phyloP scores from a whole-genome alignment of 2,329 filamentous ascomycete species.

The Cytospora schulzeri region DNA sequence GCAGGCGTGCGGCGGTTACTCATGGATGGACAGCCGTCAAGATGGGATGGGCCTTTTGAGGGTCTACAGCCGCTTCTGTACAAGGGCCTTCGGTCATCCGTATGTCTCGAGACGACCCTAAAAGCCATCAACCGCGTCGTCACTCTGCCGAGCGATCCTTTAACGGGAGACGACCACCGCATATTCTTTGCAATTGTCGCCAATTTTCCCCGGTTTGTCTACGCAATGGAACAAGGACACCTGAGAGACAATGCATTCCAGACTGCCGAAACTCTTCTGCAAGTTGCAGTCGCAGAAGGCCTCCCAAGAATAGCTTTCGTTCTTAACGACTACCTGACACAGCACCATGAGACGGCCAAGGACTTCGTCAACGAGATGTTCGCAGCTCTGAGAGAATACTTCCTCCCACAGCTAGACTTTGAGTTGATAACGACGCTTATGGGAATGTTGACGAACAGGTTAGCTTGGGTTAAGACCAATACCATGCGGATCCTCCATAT shows the following conservation, averaged over 20 bases:
- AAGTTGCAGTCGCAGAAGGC: conserved; percentile 73
- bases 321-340: conserved; percentile 69
- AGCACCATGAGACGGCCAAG: conserved; percentile 65
- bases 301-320: conserved; percentile 68
- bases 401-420: conserved; percentile 81
- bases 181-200: conserved; percentile 85
- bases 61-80: conserved; percentile 85
- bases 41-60: conserved; percentile 88
- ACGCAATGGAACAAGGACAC: conserved; percentile 69
- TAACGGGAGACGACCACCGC: conserved; percentile 81
- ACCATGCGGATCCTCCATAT: conserved; percentile 88
- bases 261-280: conserved; percentile 70
- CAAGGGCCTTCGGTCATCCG: conserved; percentile 86
- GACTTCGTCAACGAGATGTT: conserved; percentile 79
- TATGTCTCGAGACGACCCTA: conserved; percentile 78
- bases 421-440: conserved; percentile 86
- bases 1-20: conserved; percentile 69
- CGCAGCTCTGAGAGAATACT: conserved; percentile 72
- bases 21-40: conserved; percentile 75
- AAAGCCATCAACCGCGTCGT: conserved; percentile 78
- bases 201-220: conserved; percentile 85
- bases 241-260: conserved; percentile 59
- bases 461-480: conserved; percentile 88
- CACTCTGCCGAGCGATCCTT: conserved; percentile 72
- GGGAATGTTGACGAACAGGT: conserved; percentile 85